Evolutionary conservation across 345 rosid genomes (phyloP).

Genomic region (Arabis alpina): DNA sequence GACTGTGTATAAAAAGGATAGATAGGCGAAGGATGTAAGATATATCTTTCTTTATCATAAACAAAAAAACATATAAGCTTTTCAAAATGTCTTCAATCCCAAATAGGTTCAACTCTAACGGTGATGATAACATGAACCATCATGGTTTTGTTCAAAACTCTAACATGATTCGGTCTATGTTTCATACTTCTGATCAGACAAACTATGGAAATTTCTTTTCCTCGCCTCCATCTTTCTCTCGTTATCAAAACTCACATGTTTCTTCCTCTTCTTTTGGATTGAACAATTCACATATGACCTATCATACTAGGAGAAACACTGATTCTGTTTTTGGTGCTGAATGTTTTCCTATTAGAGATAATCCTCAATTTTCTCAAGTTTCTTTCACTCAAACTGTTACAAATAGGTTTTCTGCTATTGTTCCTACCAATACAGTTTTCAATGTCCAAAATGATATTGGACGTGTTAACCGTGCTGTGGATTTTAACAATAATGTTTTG

Average conservation of each 20-base stretch:
- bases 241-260: conserved; percentile 2
- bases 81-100: conserved; percentile 14
- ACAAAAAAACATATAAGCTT: not conserved
- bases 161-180: conserved; percentile 3
- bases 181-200: not conserved
- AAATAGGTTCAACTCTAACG: not conserved
- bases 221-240: conserved; percentile 1
- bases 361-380: conserved; percentile 14
- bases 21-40: not conserved
- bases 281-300: not conserved
- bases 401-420: not conserved
- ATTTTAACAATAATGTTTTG: not conserved
- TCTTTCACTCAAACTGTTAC: conserved; percentile 32
- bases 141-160: conserved; percentile 2
- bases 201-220: conserved; percentile 20
- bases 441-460: not conserved
- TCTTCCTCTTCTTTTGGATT: conserved; percentile 19
- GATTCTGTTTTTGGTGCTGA: not conserved
- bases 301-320: conserved; percentile 7
- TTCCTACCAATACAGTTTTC: conserved; percentile 8
- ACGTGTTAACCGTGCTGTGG: not conserved
- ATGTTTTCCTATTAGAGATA: not conserved
- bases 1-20: conserved; percentile 4
- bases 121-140: not conserved
- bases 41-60: not conserved